A percentile compares a stretch with the other conserved stretches of the same genome.
Evolutionary conservation across 306 rosid species (phyloP).

Genomic region (Cicer cuneatum): DNA sequence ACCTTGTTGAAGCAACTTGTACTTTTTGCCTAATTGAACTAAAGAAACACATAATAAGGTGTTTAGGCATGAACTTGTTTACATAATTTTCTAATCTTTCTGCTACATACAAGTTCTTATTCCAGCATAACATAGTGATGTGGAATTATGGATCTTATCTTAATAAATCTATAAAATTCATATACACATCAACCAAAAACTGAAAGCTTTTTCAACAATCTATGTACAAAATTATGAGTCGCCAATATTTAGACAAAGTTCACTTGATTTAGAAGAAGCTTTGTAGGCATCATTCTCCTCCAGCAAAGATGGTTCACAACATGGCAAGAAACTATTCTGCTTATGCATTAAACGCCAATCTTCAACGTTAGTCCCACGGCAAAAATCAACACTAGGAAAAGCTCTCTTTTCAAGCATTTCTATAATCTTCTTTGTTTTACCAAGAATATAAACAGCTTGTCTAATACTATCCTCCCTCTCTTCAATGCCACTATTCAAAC

Average conservation of each 20-base stretch:
- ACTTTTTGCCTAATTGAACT: neutral
- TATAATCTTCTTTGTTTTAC: slow-evolving; percentile 67
- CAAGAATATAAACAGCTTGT: slow-evolving; percentile 64
- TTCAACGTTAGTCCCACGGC: slow-evolving; percentile 55
- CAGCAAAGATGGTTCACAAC: slow-evolving; percentile 36
- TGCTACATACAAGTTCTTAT: neutral
- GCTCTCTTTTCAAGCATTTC: slow-evolving; percentile 56
- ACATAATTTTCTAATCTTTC: neutral
- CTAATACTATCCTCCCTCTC: slow-evolving; percentile 71
- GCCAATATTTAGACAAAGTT: slow-evolving; percentile 48
- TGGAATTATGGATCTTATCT: neutral
- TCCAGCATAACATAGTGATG: slow-evolving; percentile 3
- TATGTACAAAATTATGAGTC: slow-evolving; percentile 31
- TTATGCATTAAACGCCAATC: slow-evolving; percentile 70
- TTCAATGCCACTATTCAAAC: slow-evolving; percentile 66
- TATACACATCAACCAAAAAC: slow-evolving; percentile 30
- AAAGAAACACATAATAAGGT: neutral
- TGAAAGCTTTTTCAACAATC: neutral
- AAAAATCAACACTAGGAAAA: slow-evolving; percentile 46
- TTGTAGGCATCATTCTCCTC: slow-evolving; percentile 41
- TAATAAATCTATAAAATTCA: neutral
- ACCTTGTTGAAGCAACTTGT: neutral
- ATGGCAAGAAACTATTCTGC: slow-evolving; percentile 32
- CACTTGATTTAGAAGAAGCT: slow-evolving; percentile 44
- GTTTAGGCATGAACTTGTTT: neutral